These are phyloP conservation scores for Prillingera fragicola DNA, from an alignment of 1,284 basidiomycete genomes.

Conservation along the genomic window DNA sequence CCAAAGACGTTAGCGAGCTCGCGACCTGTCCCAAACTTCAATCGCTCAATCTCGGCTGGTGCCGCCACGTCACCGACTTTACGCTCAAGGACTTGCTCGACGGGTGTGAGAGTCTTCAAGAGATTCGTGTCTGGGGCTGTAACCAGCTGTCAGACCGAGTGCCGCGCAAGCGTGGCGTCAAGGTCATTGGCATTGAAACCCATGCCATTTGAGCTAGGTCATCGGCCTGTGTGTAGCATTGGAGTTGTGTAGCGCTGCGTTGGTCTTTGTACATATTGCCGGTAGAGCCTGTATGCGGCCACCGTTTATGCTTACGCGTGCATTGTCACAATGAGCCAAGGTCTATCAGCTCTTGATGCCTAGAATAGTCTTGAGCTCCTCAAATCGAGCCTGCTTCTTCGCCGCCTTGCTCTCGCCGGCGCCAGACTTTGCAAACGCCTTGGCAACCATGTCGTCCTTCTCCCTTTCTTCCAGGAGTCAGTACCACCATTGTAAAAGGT, in stretches of 20 bases:
- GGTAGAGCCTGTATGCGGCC: no score
- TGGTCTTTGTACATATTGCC: no score
- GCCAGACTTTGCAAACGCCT: conserved; percentile 41
- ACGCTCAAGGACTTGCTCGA: conserved; percentile 67
- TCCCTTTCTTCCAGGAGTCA: conserved; percentile 30
- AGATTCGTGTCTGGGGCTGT: conserved; percentile 47
- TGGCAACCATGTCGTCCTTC: conserved; percentile 40
- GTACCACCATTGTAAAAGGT: conserved; percentile 11
- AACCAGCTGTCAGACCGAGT: conserved; percentile 45
- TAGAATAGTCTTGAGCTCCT: conserved; percentile 42
- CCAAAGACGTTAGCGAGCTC: conserved; percentile 57
- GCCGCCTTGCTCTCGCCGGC: conserved; percentile 25
- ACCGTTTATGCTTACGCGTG: no score
- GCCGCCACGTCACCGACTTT: conserved; percentile 77
- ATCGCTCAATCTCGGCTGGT: conserved; percentile 79
- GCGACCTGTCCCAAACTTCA: conserved; percentile 54
- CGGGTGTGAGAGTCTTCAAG: conserved; percentile 41
- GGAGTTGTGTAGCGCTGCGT: no score
- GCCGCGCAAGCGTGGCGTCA: conserved; percentile 45
- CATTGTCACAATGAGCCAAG: no score
- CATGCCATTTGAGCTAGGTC: conserved; percentile 36
- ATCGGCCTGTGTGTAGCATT: no score
- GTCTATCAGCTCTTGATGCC: no score
- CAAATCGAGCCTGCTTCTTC: conserved; percentile 41
- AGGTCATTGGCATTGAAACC: conserved; percentile 48